Percentiles rank a stretch among this genome's conserved stretches.
Conservation (phyloP, 1,284 basidiomycete genomes). For the Rhizopogon parksii region DNA sequence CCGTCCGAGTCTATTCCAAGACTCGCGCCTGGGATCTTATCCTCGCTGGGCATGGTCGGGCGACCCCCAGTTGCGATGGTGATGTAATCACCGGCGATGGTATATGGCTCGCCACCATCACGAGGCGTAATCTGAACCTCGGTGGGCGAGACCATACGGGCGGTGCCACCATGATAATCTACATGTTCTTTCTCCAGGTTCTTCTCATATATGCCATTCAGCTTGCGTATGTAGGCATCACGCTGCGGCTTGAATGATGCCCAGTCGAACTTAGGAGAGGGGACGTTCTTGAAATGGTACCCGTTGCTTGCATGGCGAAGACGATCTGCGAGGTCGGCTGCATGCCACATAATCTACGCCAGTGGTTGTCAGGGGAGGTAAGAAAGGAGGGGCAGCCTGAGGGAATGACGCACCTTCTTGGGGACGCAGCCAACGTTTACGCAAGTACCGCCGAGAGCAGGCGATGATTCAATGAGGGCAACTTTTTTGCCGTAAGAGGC, state of each 20-base stretch:
- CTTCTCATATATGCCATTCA: conserved; percentile 89
- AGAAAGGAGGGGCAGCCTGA: conserved; percentile 5
- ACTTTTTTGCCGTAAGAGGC: conserved; percentile 93
- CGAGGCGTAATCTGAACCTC: conserved; percentile 61
- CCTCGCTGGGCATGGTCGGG: conserved; percentile 76
- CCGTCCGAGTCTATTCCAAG: conserved; percentile 93
- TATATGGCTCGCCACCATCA: conserved; percentile 59
- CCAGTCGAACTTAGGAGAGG: conserved; percentile 79
- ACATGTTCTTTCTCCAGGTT: conserved; percentile 89
- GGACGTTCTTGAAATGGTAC: conserved; percentile 69
- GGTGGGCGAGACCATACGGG: conserved; percentile 60
- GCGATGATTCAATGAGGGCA: conserved; percentile 78
- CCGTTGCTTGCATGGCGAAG: conserved; percentile 68
- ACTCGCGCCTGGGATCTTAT: conserved; percentile 81
- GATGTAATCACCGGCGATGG: conserved; percentile 68
- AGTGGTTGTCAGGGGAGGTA: conserved; percentile 1
- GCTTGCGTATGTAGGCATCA: conserved; percentile 87
- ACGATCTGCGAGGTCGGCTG: conserved; percentile 87
- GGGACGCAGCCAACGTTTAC: conserved; percentile 93
- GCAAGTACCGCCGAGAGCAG: conserved; percentile 88
- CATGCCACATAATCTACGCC: conserved; percentile 96
- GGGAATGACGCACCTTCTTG: conserved; percentile 58
- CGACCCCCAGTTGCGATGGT: conserved; percentile 84
- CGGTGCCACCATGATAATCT: conserved; percentile 82
- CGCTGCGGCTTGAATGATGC: conserved; percentile 86